Evolutionary conservation across 306 rosid genomes (phyloP).

Genomic region (Pterocarpus santalinus): DNA sequence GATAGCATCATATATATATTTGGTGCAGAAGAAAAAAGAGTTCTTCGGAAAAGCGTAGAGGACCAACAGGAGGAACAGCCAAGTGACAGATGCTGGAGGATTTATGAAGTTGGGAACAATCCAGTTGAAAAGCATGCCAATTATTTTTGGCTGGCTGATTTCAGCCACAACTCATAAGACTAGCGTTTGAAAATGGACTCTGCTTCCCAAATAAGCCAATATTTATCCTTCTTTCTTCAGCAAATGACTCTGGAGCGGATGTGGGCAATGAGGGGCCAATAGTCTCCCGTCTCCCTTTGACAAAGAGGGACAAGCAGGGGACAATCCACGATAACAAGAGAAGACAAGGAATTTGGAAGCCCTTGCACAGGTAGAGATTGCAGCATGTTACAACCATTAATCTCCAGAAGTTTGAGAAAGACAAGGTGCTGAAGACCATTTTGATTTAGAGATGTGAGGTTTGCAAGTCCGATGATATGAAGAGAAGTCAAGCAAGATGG

Average conservation of each 20-base stretch:
- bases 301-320: background rate
- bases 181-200: too few species aligned
- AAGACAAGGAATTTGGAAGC: background rate
- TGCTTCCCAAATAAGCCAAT: too few species aligned
- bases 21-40: too few species aligned
- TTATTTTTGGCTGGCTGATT: too few species aligned
- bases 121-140: too few species aligned
- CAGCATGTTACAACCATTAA: background rate
- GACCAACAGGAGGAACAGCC: too few species aligned
- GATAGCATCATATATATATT: too few species aligned
- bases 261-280: background rate
- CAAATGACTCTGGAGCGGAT: background rate
- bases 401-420: background rate
- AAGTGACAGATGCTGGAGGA: too few species aligned
- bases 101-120: too few species aligned
- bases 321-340: background rate
- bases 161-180: too few species aligned
- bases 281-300: background rate
- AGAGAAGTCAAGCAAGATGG: background rate
- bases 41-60: too few species aligned
- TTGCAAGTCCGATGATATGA: background rate
- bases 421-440: conserved; percentile 4
- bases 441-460: background rate
- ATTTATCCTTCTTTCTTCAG: background rate
- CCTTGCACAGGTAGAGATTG: background rate